Base-by-base conservation (phyloP, 257 asterid genomes). In the Orobanche coerulescens region DNA sequence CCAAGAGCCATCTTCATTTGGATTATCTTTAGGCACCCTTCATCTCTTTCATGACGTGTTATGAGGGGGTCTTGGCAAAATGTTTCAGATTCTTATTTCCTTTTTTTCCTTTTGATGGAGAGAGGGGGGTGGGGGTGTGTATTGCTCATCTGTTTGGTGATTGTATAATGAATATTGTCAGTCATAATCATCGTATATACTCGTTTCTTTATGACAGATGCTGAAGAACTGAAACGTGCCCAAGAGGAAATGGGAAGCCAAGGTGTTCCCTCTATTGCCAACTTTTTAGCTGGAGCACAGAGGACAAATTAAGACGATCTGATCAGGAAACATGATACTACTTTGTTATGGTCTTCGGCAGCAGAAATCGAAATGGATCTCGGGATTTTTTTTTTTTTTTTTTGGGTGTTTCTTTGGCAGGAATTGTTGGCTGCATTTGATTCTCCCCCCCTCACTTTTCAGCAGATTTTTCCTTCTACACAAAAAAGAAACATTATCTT, bases 231-330 rank as follows among this genome's bases (percentile, higher is more conserved):
- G 75, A 86, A 75, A 73, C 82, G 88, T 49, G 96, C 96, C 40
- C 96, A 92, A 72, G 98, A 88, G 77, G 98, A 92, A 78, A 92
- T 92, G 98, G 90, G 96, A 79, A 74, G 31, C 81, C 96, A 91
- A 73, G 97, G 97, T 14, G 92, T 81, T 52, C 97, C 97, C 0
- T 82, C 95, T 39, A 78, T 88, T 65, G 78, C 96, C 19, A 85
- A 77, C 84, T 66, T 91, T 59, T 54, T 91, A 56, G 59, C 81
- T 1, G 98, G 96, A 56, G 95, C 82, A 33, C 98, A 84, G 80
- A 81, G 96, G 76, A 68, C 83, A 22, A 81, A 78, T 61, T 81
- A 73, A 74, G 52, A 18, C 50, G 25, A 8, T 2, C 44, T 14
- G 40, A 31, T 1, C 11, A 53, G 15, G 67, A 70, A 61, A 66